phyloP scores from a whole-genome alignment of 208 protist genomes.

The Tetramitus jugosus region DNA sequence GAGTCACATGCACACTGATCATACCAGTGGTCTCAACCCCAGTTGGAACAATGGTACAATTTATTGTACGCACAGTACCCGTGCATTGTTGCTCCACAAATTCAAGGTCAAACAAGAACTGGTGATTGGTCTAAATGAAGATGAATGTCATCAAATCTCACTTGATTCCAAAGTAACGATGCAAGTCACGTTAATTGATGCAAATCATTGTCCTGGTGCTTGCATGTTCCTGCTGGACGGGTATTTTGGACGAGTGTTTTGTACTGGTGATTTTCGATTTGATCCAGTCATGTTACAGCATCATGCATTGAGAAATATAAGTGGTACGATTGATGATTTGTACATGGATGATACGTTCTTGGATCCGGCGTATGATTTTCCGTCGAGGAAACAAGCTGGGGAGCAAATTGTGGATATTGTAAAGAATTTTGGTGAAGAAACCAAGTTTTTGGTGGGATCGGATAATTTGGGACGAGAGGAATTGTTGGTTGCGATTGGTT shows the following conservation, averaged over 20 bases:
- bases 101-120: conserved; percentile 28
- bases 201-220: conserved; percentile 28
- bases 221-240: conserved; percentile 31
- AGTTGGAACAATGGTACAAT: conserved; percentile 32
- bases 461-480: conserved; percentile 34
- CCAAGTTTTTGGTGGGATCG: too few relatives aligned
- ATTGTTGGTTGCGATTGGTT: conserved; percentile 22
- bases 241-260: conserved; percentile 32
- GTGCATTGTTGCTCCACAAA: conserved; percentile 22
- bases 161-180: background rate
- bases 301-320: conserved; percentile 8
- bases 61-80: conserved; percentile 25
- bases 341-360: conserved; percentile 35
- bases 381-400: too few relatives aligned
- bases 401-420: too few relatives aligned
- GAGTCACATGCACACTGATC: conserved; percentile 32
- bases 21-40: conserved; percentile 25
- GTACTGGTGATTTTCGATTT: conserved; percentile 36
- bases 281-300: conserved; percentile 6
- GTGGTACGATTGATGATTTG: too few relatives aligned
- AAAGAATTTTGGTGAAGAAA: too few relatives aligned
- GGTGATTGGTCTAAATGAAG: background rate
- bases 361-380: conserved; percentile 29
- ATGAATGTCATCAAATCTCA: background rate
- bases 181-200: conserved; percentile 27